Evolutionary conservation across 73 alveolate species (phyloP).

Genomic region (Stentor roeselii): DNA sequence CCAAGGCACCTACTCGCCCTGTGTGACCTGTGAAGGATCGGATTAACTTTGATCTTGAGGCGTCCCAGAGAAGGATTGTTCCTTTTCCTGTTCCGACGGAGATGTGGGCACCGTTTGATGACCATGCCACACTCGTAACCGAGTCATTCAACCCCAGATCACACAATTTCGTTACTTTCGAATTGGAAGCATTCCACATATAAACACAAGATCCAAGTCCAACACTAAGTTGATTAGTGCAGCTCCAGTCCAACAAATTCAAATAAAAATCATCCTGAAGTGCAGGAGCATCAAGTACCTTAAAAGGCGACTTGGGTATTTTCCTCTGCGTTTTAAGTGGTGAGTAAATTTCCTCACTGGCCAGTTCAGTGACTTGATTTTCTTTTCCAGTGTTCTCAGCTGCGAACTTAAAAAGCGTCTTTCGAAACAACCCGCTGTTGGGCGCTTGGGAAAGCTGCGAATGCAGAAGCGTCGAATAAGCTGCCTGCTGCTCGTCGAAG

Average conservation of each 20-base stretch:
- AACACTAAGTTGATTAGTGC: conserved; percentile 92
- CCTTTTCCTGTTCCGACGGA: conserved; percentile 47
- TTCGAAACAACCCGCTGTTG: not conserved
- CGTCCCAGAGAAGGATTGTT: conserved; percentile 24
- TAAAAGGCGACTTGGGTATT: conserved; percentile 97
- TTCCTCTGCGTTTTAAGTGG: conserved; percentile 62
- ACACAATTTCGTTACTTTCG: conserved; percentile 81
- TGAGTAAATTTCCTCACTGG: conserved; percentile 13
- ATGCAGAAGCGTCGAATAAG: not conserved
- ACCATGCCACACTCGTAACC: conserved; percentile 93
- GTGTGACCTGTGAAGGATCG: conserved; percentile 79
- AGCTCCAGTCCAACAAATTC: conserved; percentile 98
- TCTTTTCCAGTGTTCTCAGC: not conserved
- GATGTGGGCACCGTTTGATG: conserved; percentile 62
- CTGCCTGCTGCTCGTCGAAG: conserved; percentile 26
- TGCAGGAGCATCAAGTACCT: conserved; percentile 99
- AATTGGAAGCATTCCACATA: conserved; percentile 71
- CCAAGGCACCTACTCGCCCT: conserved; percentile 95
- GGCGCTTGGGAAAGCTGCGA: not conserved
- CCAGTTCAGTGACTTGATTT: not conserved
- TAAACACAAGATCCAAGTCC: conserved; percentile 87
- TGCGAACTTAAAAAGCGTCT: not conserved
- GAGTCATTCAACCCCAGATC: conserved; percentile 81
- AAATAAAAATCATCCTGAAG: conserved; percentile 98
- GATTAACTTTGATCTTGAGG: not conserved